Base-by-base conservation (phyloP, 345 rosid genomes). In the Eucalyptus guilfoylei region DNA sequence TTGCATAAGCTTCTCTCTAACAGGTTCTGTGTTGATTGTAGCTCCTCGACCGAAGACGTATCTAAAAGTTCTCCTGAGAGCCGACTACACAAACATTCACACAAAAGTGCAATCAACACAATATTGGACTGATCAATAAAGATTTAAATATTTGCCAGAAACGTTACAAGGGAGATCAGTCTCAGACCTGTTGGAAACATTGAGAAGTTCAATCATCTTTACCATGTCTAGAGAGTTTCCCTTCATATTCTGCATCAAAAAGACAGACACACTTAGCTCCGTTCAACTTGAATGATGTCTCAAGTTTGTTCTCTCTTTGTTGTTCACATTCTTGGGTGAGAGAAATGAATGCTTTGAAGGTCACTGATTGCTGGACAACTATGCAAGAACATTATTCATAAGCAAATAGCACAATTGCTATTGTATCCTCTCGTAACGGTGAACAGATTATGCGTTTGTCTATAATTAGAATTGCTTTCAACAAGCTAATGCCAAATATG, bases 11-110 rank as follows among this genome's bases (percentile, higher is more conserved):
- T 92, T 91, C 94, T 92, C 48, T 95, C 98, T 89, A 97, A 30
- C 88, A 96, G 99, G 89, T 89, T 95, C 92, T 95, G 98, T 72
- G 95, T 30, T 87, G 92, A 94, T 80, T 93, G 91, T 47, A 97
- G 92, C 88, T 97, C 99, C 37, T 94, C 95, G 6, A 88, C 21
- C 17, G 96, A 89, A 90, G 96, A 96, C 49, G 89, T 54, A 28
- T 92, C 96, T 89, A 94, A 89, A 54, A 94, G 96, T 87, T 93
- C 94, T 91, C 98, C 99, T 15, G 93, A 23, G 24, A 97, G 87
- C 88, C 92, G 94, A 60, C 99, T 96, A 90, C 92, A 80, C 85
- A 72, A 67, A 26, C 89, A 40, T 49, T 37, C 37, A 13, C 48
- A 11, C 37, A 49, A 40, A 47, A 69, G 26, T 49, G n/a, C 42